These are phyloP conservation scores for Botrytis squamosa DNA, from an alignment of 2,329 filamentous ascomycete genomes.

Conservation along the genomic window DNA sequence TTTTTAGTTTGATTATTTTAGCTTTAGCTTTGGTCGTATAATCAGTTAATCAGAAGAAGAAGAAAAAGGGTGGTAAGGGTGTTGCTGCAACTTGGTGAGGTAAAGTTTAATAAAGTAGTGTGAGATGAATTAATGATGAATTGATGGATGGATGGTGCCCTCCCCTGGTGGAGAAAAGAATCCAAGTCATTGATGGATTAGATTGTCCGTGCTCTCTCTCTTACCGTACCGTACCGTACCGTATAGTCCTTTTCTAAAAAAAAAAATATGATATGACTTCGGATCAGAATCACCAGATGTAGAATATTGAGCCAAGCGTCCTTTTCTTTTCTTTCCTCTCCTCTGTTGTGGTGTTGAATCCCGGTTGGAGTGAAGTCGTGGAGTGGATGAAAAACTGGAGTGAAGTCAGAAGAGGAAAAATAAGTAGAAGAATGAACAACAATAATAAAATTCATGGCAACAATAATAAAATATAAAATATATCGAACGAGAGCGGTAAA, in stretches of 20 bases:
- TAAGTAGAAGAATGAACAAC: no score
- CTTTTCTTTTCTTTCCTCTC: not conserved
- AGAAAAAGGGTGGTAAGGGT: constrained; percentile 1
- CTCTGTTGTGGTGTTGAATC: not conserved
- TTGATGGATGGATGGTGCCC: not conserved
- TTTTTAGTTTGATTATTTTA: constrained; percentile 13
- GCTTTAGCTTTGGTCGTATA: not conserved
- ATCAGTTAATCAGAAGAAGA: not conserved
- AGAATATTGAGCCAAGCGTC: not conserved
- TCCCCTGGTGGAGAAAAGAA: constrained; percentile 8
- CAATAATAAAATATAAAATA: not conserved
- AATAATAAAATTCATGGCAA: not conserved
- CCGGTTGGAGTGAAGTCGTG: not conserved
- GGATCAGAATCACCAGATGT: not conserved
- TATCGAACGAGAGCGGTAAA: not conserved
- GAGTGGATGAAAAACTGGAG: not conserved
- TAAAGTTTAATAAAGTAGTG: not conserved
- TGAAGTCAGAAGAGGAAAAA: no score
- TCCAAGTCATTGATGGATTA: not conserved
- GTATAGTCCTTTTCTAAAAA: not conserved
- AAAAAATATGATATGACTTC: not conserved
- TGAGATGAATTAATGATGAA: not conserved
- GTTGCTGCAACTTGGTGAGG: not conserved
- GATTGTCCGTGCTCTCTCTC: not conserved
- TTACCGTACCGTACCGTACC: not conserved